Conservation (phyloP, 768 basidiomycete species). For the Gyrodon lividus region DNA sequence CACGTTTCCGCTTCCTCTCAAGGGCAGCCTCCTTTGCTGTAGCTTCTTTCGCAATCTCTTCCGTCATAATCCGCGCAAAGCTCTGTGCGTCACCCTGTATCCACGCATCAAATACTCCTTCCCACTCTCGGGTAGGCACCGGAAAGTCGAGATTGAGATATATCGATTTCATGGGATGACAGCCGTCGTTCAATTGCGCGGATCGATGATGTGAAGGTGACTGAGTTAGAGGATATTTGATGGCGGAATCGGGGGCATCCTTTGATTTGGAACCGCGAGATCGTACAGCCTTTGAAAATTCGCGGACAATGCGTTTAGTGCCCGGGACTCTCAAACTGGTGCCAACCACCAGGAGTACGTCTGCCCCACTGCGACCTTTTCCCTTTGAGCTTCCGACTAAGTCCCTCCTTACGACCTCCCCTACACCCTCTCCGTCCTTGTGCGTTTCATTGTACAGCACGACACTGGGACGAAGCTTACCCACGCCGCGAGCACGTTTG, state of each 20-base stretch:
- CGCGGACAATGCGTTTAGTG: slow-evolving; percentile 87
- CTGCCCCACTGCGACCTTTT: slow-evolving; percentile 71
- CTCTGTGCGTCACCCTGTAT: slow-evolving; percentile 83
- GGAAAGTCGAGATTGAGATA: slow-evolving; percentile 90
- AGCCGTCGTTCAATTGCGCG: slow-evolving; percentile 41
- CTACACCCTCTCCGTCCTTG: slow-evolving; percentile 83
- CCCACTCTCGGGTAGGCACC: slow-evolving; percentile 82
- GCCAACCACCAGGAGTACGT: slow-evolving; percentile 85
- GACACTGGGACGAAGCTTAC: slow-evolving; percentile 80
- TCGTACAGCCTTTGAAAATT: slow-evolving; percentile 77
- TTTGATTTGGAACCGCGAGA: slow-evolving; percentile 43
- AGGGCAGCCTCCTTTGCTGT: slow-evolving; percentile 51
- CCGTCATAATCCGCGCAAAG: slow-evolving; percentile 63
- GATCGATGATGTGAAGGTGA: slow-evolving; percentile 47
- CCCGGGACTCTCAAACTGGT: slow-evolving; percentile 89
- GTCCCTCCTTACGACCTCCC: slow-evolving; percentile 79
- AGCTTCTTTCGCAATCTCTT: slow-evolving; percentile 56
- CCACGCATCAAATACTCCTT: slow-evolving; percentile 89
- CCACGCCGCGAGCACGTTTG: slow-evolving; percentile 78
- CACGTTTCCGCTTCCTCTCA: slow-evolving; percentile 57
- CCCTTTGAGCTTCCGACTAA: slow-evolving; percentile 68
- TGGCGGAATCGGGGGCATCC: slow-evolving; percentile 24
- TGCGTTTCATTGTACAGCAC: slow-evolving; percentile 91
- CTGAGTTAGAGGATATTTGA: slow-evolving; percentile 40
- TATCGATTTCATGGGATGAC: slow-evolving; percentile 59